Base-by-base conservation (phyloP, 176 grass and related monocot genomes). In the Aegilops speltoides region DNA sequence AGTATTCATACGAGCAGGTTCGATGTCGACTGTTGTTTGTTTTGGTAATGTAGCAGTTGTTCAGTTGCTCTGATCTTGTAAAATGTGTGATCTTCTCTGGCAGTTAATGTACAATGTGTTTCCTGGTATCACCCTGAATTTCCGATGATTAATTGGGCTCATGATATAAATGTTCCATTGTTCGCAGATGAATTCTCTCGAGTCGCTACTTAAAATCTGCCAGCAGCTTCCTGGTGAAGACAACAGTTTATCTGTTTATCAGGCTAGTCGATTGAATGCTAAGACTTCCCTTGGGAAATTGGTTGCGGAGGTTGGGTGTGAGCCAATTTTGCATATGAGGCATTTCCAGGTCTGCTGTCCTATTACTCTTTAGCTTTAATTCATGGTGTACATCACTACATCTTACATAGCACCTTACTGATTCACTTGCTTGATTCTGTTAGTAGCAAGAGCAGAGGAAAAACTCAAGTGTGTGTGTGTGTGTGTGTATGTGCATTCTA, bases 301-400 rank as follows among this genome's bases (percentile, higher is more conserved):
- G 12, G 96, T 98, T 79, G 93, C 93, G 10, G 96, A 94, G 59
- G 81, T 98, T 86, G 96, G 96, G 29, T 95, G 96, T 79, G 90
- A 98, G 83, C 96, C 96, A 83, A 94, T 98, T 91, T 89, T 98
- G 82, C 93, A 98, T 82, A 98, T 98, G 96, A 90, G 96, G 65
- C 86, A 94, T 76, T 98, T 98, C 88, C 96, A 98, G 96, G 96
- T 98, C 34, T 66, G 82, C 78, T n/a, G 16, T 69, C 63, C 24
- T 77, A 29, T 78, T 89, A 50, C 76, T 32, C 29, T 67, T 85
- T 60, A 79, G 74, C 60, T 77, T 75, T 10, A 81, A 57, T 33
- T 63, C 24, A 34, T 37, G 61, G 65, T 79, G 32, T 24, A 40
- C 3, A 48, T 48, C 45, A 48, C 13, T 48, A 48, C 45, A 67